A percentile compares a stretch with the other conserved stretches of the same genome.
phyloP scores from a whole-genome alignment of 257 asterid genomes.

The Cinchona pubescens region DNA sequence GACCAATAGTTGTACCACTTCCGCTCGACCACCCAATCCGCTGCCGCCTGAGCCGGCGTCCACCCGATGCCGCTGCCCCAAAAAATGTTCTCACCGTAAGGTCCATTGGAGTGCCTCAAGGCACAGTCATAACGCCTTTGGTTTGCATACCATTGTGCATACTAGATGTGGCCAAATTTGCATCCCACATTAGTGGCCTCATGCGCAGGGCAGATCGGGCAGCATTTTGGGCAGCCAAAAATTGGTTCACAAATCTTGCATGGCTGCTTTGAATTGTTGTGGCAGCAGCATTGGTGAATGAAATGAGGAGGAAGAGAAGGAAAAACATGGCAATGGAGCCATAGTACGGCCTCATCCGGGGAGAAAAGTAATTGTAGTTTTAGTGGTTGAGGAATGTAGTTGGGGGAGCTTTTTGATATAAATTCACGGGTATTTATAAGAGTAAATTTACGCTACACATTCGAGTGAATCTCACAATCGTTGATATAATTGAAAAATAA shows the following conservation, averaged over 20 bases:
- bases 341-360: conserved; percentile 16
- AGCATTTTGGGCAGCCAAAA: conserved; percentile 37
- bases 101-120: conserved; percentile 41
- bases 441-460: too few relatives aligned
- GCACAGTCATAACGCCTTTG: conserved; percentile 38
- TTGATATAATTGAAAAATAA: too few relatives aligned
- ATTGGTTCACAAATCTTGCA: conserved; percentile 22
- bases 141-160: conserved; percentile 41
- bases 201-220: conserved; percentile 34
- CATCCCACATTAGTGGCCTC: conserved; percentile 38
- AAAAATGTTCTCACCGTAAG: conserved; percentile 50
- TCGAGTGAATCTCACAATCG: too few relatives aligned
- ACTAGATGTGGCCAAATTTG: conserved; percentile 26
- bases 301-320: conserved; percentile 9
- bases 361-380: background rate
- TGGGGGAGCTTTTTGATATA: background rate
- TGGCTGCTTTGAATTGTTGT: background rate
- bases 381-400: conserved; percentile 4
- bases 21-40: conserved; percentile 44
- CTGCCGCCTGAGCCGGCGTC: conserved; percentile 43
- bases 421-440: background rate
- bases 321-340: conserved; percentile 2
- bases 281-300: background rate
- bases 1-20: conserved; percentile 33
- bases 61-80: conserved; percentile 49